Evolutionary conservation across 495 filamentous ascomycete genomes (phyloP), one percentile per base, ranked within the genome.

Genomic region (Xylaria bambusicola): DNA sequence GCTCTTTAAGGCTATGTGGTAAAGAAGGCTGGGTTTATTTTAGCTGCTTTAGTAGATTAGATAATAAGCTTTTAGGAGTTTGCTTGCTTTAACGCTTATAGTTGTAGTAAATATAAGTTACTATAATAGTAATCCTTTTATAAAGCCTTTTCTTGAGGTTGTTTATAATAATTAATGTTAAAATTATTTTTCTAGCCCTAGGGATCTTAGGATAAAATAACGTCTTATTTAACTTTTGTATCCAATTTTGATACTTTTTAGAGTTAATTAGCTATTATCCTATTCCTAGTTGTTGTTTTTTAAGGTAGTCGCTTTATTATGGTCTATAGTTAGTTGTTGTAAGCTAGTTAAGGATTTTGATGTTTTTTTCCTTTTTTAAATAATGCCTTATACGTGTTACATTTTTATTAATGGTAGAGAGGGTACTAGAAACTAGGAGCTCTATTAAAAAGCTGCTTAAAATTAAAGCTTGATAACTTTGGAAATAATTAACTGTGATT

Each of bases 171-270:
- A 74, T 66, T 7, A 73, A 68, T 9, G 68, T 26, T 0, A 77
- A 46, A 7, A 67, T 70, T 9, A 70, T 72, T 51, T 73, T 75
- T 35, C 71, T 69, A n/a, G 65, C 58, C 1, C 69, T 71, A 8
- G 64, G 68, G 18, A 78, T 76, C 0, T 80, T 80, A 1, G 71
- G 68, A 55, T 75, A 84, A 56, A 75, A 80, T 2, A 81, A 58
- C 0, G 63, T 78, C 36, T 71, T 51, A 0, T 63, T 54, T 41
- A 56, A 36, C 0, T 21, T 51, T 0, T 54, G 31, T 0, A 71
- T 2, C 77, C 78, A 82, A 0, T 20, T 15, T 15, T 60, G 50
- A 50, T 75, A 82, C 6, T 73, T 56, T 0, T 31, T 8, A 6
- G 71, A 71, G 1, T 76, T 52, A 5, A 82, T 57, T 17, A 84